Evolutionary conservation across 2,329 filamentous ascomycete species (phyloP), one percentile per base, ranked within the genome.

Genomic region (Cytospora mali): DNA sequence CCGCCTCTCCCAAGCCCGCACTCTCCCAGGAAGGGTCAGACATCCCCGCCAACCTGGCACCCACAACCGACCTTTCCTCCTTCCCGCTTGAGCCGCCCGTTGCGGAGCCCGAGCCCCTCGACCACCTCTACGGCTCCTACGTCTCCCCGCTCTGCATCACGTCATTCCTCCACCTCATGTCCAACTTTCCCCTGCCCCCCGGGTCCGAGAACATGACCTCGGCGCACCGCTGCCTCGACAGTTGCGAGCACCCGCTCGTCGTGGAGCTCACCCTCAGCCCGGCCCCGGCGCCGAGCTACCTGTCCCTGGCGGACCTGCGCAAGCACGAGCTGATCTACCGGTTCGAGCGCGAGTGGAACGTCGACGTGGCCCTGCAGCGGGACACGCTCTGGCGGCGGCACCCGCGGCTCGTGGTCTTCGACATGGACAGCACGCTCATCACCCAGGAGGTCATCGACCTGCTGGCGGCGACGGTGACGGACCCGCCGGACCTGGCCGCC

Each of bases 341-440:
- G 21, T 96, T 96, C 71, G 92, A 96, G 82, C 85, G 87, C 66
- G 90, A 94, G 74, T 96, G 92, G 91, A 93, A 93, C 71, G 88
- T 95, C 48, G 91, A 96, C 75, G 89, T 94, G 16, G 85, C 91
- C 23, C 81, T 96, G 66, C 91, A 96, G 75, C 76, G 76, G 48
- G 91, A 94, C 72, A 84, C 80, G 31, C 81, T 94, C 33, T 92
- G 89, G 80, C 83, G 92, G 63, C 84, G 89, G 29, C 86, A 96
- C 75, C 93, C 93, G 68, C 86, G 94, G 10, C 81, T 98, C 13
- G 93, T 94, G 4, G 92, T 97, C 33, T 99, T 99, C 72, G 95
- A 99, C 75, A 99, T 99, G 95, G 95, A 99, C 79, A 95, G 90
- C 75, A 99, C 95, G 0, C 84, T 99, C 64, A 98, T 99, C 74